Evolutionary conservation across 75 land plant species (phyloP), one percentile per base, ranked within the genome.

Genomic region (Pinus taeda): DNA sequence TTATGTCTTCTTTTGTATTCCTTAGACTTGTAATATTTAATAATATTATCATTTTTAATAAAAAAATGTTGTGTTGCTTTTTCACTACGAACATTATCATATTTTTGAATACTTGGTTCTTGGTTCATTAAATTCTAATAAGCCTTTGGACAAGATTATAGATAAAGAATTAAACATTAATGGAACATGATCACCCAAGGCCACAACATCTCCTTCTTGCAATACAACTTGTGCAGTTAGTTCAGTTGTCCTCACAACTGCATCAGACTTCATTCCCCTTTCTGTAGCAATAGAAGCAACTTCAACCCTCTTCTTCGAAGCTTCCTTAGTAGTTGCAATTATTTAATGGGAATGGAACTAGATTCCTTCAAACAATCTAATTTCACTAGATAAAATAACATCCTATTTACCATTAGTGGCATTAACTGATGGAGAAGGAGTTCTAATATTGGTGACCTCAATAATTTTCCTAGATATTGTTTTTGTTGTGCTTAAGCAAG

Each of bases 241-340:
- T 72, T 92, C 99, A 37, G 99, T 97, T 79, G 99, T 97, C 73
- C 85, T 89, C 7, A 92, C 89, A 78, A 96, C 84, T 36, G 99
- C 90, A 79, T 92, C 95, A 74, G 94, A 70, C 76, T 90, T 94
- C 71, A 92, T 90, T 67, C 93, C 95, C 75, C 84, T 82, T 60
- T 81, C 81, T 37, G 87, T 77, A 42, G 95, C 95, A 72, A 88
- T 86, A 66, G 90, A 89, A 61, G 92, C 84, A 82, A 81, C 90
- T 79, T 91, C 92, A 70, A 92, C 78, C 81, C 84, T 85, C 73
- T 71, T 80, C 77, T 86, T 81, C 62, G 92, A 83, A 76, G 90
- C 86, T 66, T 86, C 88, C 59, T 79, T 83, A 20, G 97, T 90
- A 74, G 88, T 85, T 57, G 79, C 29, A 65, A 94, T 72, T 7